Evolutionary conservation across 768 basidiomycete species (phyloP).

Genomic region (Podaxis sp.): DNA sequence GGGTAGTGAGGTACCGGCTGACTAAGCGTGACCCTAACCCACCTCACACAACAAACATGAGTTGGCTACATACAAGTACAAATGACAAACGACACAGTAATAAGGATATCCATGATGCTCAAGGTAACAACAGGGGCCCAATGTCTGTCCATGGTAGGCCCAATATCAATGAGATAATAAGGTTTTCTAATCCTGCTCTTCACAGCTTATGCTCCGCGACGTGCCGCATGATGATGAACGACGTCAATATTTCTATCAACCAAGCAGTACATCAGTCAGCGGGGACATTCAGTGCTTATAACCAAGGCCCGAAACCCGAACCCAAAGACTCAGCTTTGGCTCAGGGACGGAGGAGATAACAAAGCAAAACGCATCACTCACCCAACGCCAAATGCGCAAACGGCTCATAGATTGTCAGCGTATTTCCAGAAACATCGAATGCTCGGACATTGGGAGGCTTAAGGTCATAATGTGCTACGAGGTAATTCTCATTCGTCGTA

Average conservation of each 20-base stretch:
- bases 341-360: neutral
- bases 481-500: slow-evolving; percentile 37
- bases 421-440: slow-evolving; percentile 62
- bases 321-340: neutral
- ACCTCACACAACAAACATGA: neutral
- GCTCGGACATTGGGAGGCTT: slow-evolving; percentile 48
- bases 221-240: slow-evolving; percentile 61
- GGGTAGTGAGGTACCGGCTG: neutral
- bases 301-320: neutral
- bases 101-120: neutral
- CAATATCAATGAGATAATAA: slow-evolving; percentile 3
- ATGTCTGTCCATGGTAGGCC: neutral
- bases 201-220: slow-evolving; percentile 45
- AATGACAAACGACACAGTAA: neutral
- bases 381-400: slow-evolving; percentile 51
- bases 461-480: slow-evolving; percentile 66
- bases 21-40: slow-evolving; percentile 11
- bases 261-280: slow-evolving; percentile 3
- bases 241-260: slow-evolving; percentile 48
- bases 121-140: neutral
- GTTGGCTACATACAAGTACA: neutral
- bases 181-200: neutral
- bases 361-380: slow-evolving; percentile 22
- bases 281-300: neutral
- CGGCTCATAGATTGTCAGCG: slow-evolving; percentile 52